Evolutionary conservation across 2,329 filamentous ascomycete species (phyloP).

Genomic region (Ceratocystis harringtonii): DNA sequence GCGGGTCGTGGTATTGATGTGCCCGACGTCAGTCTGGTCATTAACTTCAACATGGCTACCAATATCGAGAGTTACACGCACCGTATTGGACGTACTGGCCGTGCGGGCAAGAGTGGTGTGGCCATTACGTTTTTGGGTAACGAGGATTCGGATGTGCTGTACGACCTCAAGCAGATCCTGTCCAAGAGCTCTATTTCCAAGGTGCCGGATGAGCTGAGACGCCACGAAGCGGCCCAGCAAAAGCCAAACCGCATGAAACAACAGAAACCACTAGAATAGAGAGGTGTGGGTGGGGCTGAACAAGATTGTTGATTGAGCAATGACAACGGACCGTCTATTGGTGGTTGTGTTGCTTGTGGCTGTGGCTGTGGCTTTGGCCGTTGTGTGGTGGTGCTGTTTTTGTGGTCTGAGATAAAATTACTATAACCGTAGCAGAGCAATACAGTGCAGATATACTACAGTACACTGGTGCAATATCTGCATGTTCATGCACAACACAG

Average conservation of each 20-base stretch:
- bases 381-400: not conserved
- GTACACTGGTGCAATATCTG: not conserved
- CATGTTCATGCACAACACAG: not conserved
- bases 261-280: slow-evolving; percentile 17
- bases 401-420: not conserved
- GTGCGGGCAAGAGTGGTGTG: slow-evolving; percentile 92
- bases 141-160: slow-evolving; percentile 81
- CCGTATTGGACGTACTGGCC: slow-evolving; percentile 88
- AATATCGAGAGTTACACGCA: slow-evolving; percentile 94
- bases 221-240: slow-evolving; percentile 84
- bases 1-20: slow-evolving; percentile 97
- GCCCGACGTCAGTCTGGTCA: slow-evolving; percentile 76
- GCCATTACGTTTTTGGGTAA: slow-evolving; percentile 89
- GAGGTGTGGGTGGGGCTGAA: not conserved
- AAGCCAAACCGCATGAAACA: slow-evolving; percentile 38
- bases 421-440: not conserved
- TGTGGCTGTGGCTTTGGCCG: not conserved
- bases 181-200: slow-evolving; percentile 76
- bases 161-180: slow-evolving; percentile 91
- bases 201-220: slow-evolving; percentile 78
- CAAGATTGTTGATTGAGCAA: not conserved
- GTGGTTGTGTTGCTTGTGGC: not conserved
- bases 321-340: not conserved
- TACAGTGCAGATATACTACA: not conserved
- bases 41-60: slow-evolving; percentile 98